Conservation (phyloP, 1,284 basidiomycete species). For the Apiotrichum veenhuisii region DNA sequence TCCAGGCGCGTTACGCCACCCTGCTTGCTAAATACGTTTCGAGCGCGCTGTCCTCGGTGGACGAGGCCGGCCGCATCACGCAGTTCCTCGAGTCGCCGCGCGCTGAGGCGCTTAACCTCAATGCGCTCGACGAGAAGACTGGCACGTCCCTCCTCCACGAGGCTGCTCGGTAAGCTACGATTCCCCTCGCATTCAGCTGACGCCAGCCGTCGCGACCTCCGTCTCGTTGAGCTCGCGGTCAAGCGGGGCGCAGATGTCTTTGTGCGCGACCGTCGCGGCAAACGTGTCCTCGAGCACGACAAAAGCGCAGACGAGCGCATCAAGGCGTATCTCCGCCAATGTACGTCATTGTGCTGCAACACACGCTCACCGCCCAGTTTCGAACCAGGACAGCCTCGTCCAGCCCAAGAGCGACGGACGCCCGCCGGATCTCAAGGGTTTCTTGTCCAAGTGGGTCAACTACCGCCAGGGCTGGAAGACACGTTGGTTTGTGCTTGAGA, state of each 20-base stretch:
- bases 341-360: constrained; percentile 48
- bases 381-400: constrained; percentile 62
- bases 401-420: constrained; percentile 44
- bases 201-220: constrained; percentile 64
- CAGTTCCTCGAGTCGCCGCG: constrained; percentile 56
- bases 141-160: constrained; percentile 82
- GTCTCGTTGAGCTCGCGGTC: constrained; percentile 76
- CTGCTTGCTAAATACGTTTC: constrained; percentile 68
- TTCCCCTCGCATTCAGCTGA: neutral
- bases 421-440: constrained; percentile 69
- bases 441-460: constrained; percentile 48
- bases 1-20: constrained; percentile 72
- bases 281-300: constrained; percentile 66
- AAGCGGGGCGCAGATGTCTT: constrained; percentile 87
- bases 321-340: constrained; percentile 77
- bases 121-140: constrained; percentile 63
- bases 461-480: constrained; percentile 72
- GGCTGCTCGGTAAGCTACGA: constrained; percentile 58
- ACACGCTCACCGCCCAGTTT: constrained; percentile 56
- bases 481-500: constrained; percentile 89
- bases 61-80: constrained; percentile 40
- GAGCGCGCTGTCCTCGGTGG: constrained; percentile 53
- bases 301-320: constrained; percentile 65
- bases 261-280: constrained; percentile 73
- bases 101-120: constrained; percentile 47